Evolutionary conservation across 2,329 filamentous ascomycete species (phyloP).

Genomic region (Aspergillus hortae): DNA sequence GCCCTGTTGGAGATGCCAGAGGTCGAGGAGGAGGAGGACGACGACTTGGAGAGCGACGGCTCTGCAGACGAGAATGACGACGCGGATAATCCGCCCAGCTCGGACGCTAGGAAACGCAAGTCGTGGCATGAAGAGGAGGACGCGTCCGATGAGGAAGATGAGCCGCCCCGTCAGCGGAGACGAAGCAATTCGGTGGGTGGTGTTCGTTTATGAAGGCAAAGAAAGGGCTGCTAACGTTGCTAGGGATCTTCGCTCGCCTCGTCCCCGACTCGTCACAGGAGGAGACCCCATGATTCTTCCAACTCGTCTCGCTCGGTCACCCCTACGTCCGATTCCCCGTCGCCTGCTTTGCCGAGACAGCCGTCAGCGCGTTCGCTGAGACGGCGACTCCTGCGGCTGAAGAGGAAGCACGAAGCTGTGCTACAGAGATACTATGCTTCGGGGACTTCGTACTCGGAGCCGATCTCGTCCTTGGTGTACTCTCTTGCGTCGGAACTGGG

Average conservation of each 20-base stretch:
- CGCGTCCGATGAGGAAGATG: conserved; percentile 65
- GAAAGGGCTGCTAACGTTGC: conserved; percentile 9
- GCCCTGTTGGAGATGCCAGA: conserved; percentile 90
- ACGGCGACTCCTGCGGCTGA: conserved; percentile 68
- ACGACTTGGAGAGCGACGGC: conserved; percentile 56
- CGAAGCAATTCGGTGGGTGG: conserved; percentile 76
- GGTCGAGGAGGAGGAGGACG: conserved; percentile 72
- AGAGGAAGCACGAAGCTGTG: conserved; percentile 70
- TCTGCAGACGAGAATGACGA: conserved; percentile 55
- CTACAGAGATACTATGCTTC: conserved; percentile 80
- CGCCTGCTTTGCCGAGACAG: conserved; percentile 47
- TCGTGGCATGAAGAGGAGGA: conserved; percentile 71
- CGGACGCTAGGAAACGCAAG: conserved; percentile 65
- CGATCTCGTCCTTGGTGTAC: conserved; percentile 91
- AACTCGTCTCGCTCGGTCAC: conserved; percentile 46
- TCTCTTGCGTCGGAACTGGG: conserved; percentile 91
- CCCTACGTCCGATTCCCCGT: conserved; percentile 38
- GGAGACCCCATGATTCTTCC: conserved; percentile 38
- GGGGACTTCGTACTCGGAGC: conserved; percentile 89
- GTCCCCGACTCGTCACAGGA: conserved; percentile 41
- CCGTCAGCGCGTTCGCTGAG: conserved; percentile 70
- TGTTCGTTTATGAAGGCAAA: not conserved
- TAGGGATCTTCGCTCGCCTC: conserved; percentile 40
- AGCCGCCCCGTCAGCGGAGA: conserved; percentile 72
- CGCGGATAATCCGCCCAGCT: conserved; percentile 42